Evolutionary conservation across 208 protist species (phyloP).

Genomic region (Leishmania major): DNA sequence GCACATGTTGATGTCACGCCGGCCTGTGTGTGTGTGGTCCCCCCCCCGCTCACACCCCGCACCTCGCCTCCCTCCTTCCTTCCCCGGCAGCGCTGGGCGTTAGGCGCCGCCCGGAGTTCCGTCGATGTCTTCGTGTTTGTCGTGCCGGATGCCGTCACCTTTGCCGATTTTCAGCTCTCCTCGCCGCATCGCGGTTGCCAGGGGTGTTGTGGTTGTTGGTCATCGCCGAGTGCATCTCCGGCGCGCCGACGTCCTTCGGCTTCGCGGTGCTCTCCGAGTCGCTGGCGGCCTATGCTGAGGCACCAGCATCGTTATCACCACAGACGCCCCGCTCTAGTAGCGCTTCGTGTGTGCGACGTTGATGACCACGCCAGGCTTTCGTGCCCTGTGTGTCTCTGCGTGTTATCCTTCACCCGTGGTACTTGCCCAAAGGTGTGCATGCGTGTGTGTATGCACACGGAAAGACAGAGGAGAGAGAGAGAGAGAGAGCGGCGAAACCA

Average conservation of each 20-base stretch:
- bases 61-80: conserved; percentile 9
- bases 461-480: not conserved
- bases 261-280: not conserved
- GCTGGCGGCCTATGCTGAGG: not conserved
- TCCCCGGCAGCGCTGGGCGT: not conserved
- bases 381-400: not conserved
- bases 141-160: not conserved
- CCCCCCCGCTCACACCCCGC: not conserved
- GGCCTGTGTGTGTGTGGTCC: too few species aligned
- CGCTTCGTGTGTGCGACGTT: not conserved
- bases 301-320: not conserved
- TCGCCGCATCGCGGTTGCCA: not conserved
- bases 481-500: not conserved
- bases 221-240: not conserved
- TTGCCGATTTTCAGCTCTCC: not conserved
- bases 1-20: not conserved
- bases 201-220: not conserved
- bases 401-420: not conserved
- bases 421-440: not conserved
- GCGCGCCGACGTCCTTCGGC: not conserved
- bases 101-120: not conserved
- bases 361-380: not conserved
- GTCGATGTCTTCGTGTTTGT: not conserved
- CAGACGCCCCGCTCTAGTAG: not conserved
- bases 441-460: too few species aligned